Evolutionary conservation across 345 rosid genomes (phyloP), one percentile per base, ranked within the genome.

Genomic region (Lumnitzera racemosa): DNA sequence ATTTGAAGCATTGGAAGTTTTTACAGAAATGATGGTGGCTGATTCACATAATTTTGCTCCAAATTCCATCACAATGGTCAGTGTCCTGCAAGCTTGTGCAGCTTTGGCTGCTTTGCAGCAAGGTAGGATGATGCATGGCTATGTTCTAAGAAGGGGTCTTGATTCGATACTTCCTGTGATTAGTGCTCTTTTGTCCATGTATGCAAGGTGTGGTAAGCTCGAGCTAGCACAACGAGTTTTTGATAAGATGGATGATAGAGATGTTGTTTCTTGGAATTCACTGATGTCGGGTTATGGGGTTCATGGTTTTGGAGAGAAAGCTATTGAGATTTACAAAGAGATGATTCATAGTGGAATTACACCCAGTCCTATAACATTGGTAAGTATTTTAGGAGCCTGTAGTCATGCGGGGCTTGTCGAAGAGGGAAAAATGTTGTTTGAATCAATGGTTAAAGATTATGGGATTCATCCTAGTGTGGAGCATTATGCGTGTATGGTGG

Each of bases 401-500:
- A 92, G 98, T 70, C 98, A 92, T 67, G 83, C 86, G 50, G 94
- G 97, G 25, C 84, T 92, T 46, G 80, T 92, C 13, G 96, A 85
- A 63, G 83, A 87, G 62, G 98, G 98, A 31, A 84, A 86, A 71
- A 63, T 59, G 71, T 61, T 81, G 53, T 92, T 87, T 59, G 58
- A 77, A 43, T 77, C 85, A 1, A 92, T 89, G 96, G 71, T 43
- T 64, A 62, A 72, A 67, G 73, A 74, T 24, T 86, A 92, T 55
- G 62, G 78, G 67, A 81, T 89, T 16, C 51, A 62, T 56, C 97
- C 98, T 49, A 72, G 71, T 15, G 78, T 82, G 41, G 96, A 89
- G 80, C 98, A 92, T 75, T 92, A 92, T 68, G 96, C 98, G 65
- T 81, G 94, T 70, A 89, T 92, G 96, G 98, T 92, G 61, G 98